Conservation (phyloP, 2,329 filamentous ascomycete species). For the Xylaria sp. region DNA sequence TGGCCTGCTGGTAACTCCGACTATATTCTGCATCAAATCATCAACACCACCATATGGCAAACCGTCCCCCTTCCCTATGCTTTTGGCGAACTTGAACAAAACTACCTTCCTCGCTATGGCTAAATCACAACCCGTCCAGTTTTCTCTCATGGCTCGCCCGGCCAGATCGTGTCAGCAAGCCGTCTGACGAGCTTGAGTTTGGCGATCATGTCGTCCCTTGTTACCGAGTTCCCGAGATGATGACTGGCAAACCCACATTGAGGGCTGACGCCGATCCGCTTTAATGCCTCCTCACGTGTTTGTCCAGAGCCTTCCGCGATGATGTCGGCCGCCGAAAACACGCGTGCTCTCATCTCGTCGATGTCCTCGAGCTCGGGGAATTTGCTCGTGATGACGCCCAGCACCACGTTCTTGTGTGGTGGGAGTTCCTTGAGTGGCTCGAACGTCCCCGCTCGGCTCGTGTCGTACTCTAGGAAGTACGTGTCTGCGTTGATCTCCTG, state of each 20-base stretch:
- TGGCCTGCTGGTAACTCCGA: not conserved
- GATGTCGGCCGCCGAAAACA: slow-evolving; percentile 72
- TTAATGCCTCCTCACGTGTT: slow-evolving; percentile 72
- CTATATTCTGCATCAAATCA: slow-evolving; percentile 13
- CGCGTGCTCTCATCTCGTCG: slow-evolving; percentile 68
- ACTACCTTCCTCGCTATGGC: not conserved
- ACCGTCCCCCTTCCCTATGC: too few relatives aligned
- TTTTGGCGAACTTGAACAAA: too few relatives aligned
- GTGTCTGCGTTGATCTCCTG: slow-evolving; percentile 71
- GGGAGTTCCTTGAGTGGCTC: slow-evolving; percentile 72
- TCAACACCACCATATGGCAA: too few relatives aligned
- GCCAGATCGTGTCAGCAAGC: slow-evolving; percentile 79
- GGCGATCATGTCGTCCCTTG: slow-evolving; percentile 75
- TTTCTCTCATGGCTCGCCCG: slow-evolving; percentile 54
- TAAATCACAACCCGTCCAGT: too few relatives aligned
- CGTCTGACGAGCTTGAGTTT: slow-evolving; percentile 77
- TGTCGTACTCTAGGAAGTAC: slow-evolving; percentile 78
- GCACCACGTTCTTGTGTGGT: slow-evolving; percentile 69
- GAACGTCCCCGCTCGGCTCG: slow-evolving; percentile 71
- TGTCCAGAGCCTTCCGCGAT: slow-evolving; percentile 75
- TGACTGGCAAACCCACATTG: slow-evolving; percentile 82
- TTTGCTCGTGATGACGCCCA: slow-evolving; percentile 74
- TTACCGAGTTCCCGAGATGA: slow-evolving; percentile 76
- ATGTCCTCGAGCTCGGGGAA: slow-evolving; percentile 70
- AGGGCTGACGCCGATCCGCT: slow-evolving; percentile 75